A percentile compares a stretch with the other conserved stretches of the same genome.
phyloP scores from a whole-genome alignment of 371 early-diverging fungal genomes.

The Apophysomyces elegans region DNA sequence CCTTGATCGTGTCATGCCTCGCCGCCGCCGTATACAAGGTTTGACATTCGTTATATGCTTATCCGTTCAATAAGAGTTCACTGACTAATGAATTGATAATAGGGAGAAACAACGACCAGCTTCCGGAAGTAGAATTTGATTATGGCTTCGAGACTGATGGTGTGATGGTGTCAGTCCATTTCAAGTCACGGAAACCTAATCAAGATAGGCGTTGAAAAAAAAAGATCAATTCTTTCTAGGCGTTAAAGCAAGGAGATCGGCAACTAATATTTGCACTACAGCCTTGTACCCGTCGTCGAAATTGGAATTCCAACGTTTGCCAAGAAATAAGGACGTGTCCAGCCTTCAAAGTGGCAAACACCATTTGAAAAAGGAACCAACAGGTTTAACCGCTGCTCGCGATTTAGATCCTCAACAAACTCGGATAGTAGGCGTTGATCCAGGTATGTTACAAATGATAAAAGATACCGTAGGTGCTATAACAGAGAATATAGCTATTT shows the following conservation, averaged over 20 bases:
- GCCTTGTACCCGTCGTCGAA: neutral
- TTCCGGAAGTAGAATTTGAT: neutral
- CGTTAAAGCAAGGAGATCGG: no score
- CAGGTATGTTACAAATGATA: neutral
- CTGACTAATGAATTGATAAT: neutral
- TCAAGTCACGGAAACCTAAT: neutral
- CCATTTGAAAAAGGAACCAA: neutral
- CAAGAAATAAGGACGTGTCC: neutral
- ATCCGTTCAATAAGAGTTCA: neutral
- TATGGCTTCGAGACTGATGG: neutral
- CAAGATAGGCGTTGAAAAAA: neutral
- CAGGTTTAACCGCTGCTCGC: neutral
- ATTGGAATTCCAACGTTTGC: neutral
- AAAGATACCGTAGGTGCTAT: neutral
- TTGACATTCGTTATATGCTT: neutral
- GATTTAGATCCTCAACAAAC: neutral
- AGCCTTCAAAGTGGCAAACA: neutral
- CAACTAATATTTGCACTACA: neutral
- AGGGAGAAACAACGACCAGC: neutral
- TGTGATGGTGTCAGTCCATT: neutral
- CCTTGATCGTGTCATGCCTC: conserved; percentile 1
- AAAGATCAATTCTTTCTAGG: neutral
- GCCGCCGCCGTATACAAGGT: neutral
- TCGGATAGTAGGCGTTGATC: neutral
- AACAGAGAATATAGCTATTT: neutral